Conservation (phyloP, 441 rosid genomes). For the Erodium chrysanthum region DNA sequence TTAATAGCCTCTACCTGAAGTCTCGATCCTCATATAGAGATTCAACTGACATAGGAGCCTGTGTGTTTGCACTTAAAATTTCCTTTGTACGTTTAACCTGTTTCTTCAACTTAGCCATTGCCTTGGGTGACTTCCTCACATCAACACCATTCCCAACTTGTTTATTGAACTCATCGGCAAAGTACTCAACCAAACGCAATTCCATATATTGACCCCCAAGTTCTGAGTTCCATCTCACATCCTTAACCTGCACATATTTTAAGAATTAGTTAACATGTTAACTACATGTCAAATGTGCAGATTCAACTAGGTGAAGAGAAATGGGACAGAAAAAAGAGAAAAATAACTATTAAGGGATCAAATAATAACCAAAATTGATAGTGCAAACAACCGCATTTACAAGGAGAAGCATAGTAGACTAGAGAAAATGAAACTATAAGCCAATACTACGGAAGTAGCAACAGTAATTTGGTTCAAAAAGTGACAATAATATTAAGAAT, state of each 20-base stretch:
- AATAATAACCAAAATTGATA: no score
- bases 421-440: no score
- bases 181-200: slow-evolving; percentile 65
- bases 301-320: neutral
- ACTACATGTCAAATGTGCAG: neutral
- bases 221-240: slow-evolving; percentile 88
- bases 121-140: slow-evolving; percentile 77
- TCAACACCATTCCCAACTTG: slow-evolving; percentile 77
- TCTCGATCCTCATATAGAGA: slow-evolving; percentile 84
- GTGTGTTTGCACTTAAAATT: slow-evolving; percentile 81
- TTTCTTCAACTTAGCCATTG: slow-evolving; percentile 95
- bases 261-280: slow-evolving; percentile 11
- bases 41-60: slow-evolving; percentile 86
- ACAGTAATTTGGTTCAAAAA: no score
- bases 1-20: slow-evolving; percentile 49
- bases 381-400: no score
- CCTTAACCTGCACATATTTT: slow-evolving; percentile 58
- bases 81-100: slow-evolving; percentile 96
- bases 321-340: neutral
- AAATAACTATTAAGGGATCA: no score
- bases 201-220: slow-evolving; percentile 93
- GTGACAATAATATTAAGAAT: no score
- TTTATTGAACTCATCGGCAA: slow-evolving; percentile 88
- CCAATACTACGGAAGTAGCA: no score
- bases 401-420: no score